These are phyloP conservation scores for Rhodotorula graminis DNA, from an alignment of 768 basidiomycete genomes.

Conservation along the genomic window DNA sequence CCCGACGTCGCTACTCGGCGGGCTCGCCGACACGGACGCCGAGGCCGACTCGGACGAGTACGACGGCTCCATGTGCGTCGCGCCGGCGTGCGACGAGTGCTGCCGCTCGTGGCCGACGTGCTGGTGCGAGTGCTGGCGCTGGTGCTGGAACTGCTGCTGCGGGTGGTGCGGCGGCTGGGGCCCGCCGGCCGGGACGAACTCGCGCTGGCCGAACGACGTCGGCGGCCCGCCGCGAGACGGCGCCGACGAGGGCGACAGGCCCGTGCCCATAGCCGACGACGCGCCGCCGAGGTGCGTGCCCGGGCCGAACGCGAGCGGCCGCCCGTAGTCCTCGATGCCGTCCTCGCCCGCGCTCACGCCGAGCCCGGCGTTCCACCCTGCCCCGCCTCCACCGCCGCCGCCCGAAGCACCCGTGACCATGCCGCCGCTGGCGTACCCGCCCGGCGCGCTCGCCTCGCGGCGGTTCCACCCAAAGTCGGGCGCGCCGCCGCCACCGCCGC, in stretches of 20 bases:
- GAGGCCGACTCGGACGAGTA: constrained; percentile 4
- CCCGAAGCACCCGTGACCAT: too few species aligned
- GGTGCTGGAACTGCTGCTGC: too few species aligned
- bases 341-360: not conserved
- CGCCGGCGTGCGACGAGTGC: too few species aligned
- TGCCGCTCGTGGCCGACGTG: too few species aligned
- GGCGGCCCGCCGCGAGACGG: not conserved
- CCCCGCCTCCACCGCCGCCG: too few species aligned
- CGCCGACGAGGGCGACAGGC: not conserved
- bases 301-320: not conserved
- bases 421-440: not conserved
- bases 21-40: not conserved
- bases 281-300: not conserved
- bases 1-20: constrained; percentile 5
- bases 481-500: not conserved
- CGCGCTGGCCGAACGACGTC: constrained; percentile 12
- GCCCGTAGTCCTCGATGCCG: constrained; percentile 5
- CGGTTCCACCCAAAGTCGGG: constrained; percentile 5
- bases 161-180: not conserved
- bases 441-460: constrained; percentile 10
- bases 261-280: too few species aligned
- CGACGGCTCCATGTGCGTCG: not conserved
- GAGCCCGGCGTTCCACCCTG: not conserved
- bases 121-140: too few species aligned
- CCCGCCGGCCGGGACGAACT: not conserved